Evolutionary conservation across 2,329 filamentous ascomycete species (phyloP), one percentile per base, ranked within the genome.

Genomic region (Monosporascus cannonballus): DNA sequence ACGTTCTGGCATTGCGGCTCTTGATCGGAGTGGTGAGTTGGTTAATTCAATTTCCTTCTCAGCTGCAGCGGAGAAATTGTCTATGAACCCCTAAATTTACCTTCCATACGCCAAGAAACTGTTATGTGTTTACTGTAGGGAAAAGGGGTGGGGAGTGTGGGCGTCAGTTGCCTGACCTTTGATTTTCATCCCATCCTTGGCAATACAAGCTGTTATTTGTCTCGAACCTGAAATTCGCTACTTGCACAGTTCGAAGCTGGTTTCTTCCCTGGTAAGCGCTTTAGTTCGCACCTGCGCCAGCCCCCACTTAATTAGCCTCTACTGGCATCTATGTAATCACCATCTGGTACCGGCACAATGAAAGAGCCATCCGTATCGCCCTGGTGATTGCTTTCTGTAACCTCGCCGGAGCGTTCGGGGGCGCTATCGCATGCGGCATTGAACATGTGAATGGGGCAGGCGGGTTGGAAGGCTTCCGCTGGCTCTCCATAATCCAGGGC

Each of bases 341-440:
- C 1, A 61, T 62, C 22, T 64, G 61, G 60, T 64, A 62, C 49
- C 55, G 54, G 6, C 58, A 63, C 38, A 52, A 63, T 9, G 59
- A 61, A 22, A 48, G 60, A 51, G 49, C 58, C 0, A 49, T 62
- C 17, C 53, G 59, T 48, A 62, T 62, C 25, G 84, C 84, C 2
- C 78, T 86, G 27, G 87, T 87, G 70, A 87, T 87, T 69, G 84
- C 83, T 1, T 84, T 84, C 0, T 85, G 85, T 1, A 84, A 85
- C 0, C 70, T 88, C 0, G 83, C 84, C 1, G 85, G 85, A 1
- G 85, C 79, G 0, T 85, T 85, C 54, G 81, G 81, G 61, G 81
- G 82, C 11, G 70, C 83, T 2, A 73, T 85, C 4, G 81, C 80
- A 1, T 80, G 79, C 9, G 81, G 77, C 0, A 83, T 85, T 51